A percentile compares a stretch with the other conserved stretches of the same genome.
Evolutionary conservation across 2,329 filamentous ascomycete genomes (phyloP).

Genomic region (Amauroascus niger): DNA sequence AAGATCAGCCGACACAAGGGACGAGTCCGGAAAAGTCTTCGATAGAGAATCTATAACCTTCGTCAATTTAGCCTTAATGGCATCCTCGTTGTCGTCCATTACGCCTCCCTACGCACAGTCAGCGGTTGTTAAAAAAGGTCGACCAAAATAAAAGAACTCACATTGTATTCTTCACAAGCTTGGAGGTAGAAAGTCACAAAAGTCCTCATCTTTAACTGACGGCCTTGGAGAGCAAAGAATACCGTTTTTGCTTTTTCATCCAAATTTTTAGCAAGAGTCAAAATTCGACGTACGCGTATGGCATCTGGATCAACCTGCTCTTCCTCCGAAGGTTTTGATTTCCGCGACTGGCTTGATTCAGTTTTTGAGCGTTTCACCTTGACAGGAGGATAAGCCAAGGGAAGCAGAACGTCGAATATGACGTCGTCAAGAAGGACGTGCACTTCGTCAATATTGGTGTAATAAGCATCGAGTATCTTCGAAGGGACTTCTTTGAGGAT

Average conservation of each 20-base stretch:
- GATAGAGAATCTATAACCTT: slow-evolving; percentile 64
- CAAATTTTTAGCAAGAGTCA: slow-evolving; percentile 69
- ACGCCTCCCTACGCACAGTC: slow-evolving; percentile 53
- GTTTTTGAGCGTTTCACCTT: slow-evolving; percentile 43
- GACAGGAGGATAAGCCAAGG: slow-evolving; percentile 71
- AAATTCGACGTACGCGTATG: slow-evolving; percentile 71
- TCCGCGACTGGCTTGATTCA: slow-evolving; percentile 49
- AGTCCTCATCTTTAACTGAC: slow-evolving; percentile 64
- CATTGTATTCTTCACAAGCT: slow-evolving; percentile 78
- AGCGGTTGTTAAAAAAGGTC: not conserved
- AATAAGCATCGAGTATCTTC: slow-evolving; percentile 76
- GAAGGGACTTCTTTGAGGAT: slow-evolving; percentile 76
- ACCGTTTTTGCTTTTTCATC: slow-evolving; percentile 71
- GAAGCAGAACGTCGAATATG: slow-evolving; percentile 79
- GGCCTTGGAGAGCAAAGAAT: slow-evolving; percentile 74
- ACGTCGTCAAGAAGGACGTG: slow-evolving; percentile 76
- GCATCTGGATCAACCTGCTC: slow-evolving; percentile 42
- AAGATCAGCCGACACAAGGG: slow-evolving; percentile 64
- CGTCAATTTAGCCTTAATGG: slow-evolving; percentile 59
- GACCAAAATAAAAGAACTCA: slow-evolving; percentile 20
- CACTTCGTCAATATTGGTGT: slow-evolving; percentile 79
- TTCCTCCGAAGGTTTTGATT: slow-evolving; percentile 32
- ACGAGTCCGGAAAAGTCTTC: slow-evolving; percentile 64
- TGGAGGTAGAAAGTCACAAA: slow-evolving; percentile 68
- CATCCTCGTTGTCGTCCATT: slow-evolving; percentile 56